Evolutionary conservation across 768 basidiomycete genomes (phyloP).

Genomic region (Mycena chlorophos): DNA sequence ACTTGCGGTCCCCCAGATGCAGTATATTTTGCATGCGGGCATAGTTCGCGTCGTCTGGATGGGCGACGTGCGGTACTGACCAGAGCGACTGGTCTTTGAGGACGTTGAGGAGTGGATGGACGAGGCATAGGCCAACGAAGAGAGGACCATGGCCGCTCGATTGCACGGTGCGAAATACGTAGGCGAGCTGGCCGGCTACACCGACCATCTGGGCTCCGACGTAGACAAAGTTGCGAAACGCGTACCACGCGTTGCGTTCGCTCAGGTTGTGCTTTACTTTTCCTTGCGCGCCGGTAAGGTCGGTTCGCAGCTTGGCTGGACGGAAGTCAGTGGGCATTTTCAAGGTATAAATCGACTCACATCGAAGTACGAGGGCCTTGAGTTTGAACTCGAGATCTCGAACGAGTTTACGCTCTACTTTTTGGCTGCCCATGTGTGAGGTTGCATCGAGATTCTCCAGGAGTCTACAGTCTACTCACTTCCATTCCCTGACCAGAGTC

Average conservation of each 20-base stretch:
- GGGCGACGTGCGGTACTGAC: constrained; percentile 7
- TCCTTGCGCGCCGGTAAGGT: constrained; percentile 14
- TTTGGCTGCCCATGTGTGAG: not conserved
- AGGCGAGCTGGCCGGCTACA: constrained; percentile 7
- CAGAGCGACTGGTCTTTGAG: constrained; percentile 1
- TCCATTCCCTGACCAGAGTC: not conserved
- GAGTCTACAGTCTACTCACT: not conserved
- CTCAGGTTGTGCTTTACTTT: not conserved
- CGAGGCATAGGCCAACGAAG: constrained; percentile 14
- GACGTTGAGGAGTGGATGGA: constrained; percentile 1
- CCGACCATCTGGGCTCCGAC: not conserved
- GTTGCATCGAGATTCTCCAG: not conserved
- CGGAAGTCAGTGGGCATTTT: not conserved
- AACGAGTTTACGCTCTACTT: not conserved
- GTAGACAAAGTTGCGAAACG: not conserved
- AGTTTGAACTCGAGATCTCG: constrained; percentile 2
- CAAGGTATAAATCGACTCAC: not conserved
- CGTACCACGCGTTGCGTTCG: constrained; percentile 3
- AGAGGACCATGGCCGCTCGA: constrained; percentile 11
- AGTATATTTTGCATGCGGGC: constrained; percentile 13
- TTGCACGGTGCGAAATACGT: constrained; percentile 5
- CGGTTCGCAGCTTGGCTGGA: constrained; percentile 14
- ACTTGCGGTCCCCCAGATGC: constrained; percentile 11
- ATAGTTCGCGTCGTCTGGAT: constrained; percentile 11
- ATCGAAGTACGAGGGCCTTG: constrained; percentile 3